Evolutionary conservation across 768 basidiomycete genomes (phyloP), one percentile per base, ranked within the genome.

Genomic region (Psilocybe subaeruginosa): DNA sequence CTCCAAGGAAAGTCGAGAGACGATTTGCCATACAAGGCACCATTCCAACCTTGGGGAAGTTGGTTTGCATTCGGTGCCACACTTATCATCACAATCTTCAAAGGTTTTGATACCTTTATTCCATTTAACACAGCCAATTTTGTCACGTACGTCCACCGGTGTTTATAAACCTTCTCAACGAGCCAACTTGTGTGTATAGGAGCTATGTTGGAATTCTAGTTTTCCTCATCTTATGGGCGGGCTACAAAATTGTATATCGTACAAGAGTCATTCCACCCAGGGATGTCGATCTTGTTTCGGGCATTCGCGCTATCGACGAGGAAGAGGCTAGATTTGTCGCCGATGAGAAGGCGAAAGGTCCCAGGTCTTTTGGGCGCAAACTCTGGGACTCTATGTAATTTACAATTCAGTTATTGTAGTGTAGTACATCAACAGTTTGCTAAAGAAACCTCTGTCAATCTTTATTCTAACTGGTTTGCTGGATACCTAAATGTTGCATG

Each of bases 41-140:
- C 87, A n/a, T 85, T 86, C 69, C 84, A 84, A 68, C 85, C 85
- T 27, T 87, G 79, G 73, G 83, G 85, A 23, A 82, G 82, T 46
- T 86, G 81, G 82, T 82, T 85, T 67, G 88, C 86, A 27, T 70
- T 87, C 11, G 73, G 77, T 46, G 74, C 80, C 31, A 86, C 84
- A 1, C 76, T 64, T 8, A 76, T 86, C 54, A 83, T 88, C 63
- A 81, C 80, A 3, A 58, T 85, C 5, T 87, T 88, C 76, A 87
- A 89, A 70, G 84, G 82, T 27, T 83, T 82, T 47, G 80, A 82
- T 61, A 74, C 80, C 0, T 83, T 83, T 65, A 63, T 82, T 29
- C 80, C 80, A 27, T 88, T 82, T 73, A 79, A 73, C 63, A 71
- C 73, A 11, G 82, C 83, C 65, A 87, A 79, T 55, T 89, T 89